Percentiles rank a stretch among this genome's conserved stretches.
Conservation (phyloP, 2,329 filamentous ascomycete species). For the Elsinoe australis region DNA sequence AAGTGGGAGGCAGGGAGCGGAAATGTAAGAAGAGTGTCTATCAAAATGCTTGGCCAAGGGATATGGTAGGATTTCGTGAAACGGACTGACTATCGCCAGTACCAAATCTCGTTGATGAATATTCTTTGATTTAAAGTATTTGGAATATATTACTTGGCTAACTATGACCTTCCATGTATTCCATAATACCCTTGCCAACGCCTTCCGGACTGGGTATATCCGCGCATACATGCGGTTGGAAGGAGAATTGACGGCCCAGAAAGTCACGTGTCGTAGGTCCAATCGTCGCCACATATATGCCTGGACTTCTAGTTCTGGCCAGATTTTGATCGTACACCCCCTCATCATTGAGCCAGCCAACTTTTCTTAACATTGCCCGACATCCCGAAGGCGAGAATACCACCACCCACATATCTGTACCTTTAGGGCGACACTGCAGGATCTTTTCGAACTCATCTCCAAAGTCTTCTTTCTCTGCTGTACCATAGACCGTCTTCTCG, state of each 20-base stretch:
- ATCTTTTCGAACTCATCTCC: constrained; percentile 51
- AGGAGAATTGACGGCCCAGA: constrained; percentile 56
- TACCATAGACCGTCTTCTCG: constrained; percentile 81
- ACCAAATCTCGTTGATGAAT: not conserved
- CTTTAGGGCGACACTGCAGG: constrained; percentile 14
- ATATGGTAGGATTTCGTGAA: not conserved
- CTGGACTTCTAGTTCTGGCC: constrained; percentile 22
- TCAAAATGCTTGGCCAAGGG: not conserved
- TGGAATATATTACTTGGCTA: not conserved
- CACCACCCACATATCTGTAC: constrained; percentile 56
- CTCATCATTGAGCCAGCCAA: constrained; percentile 41
- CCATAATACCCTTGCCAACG: constrained; percentile 57
- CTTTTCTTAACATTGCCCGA: constrained; percentile 50
- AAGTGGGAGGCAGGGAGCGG: not conserved
- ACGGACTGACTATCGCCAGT: not conserved
- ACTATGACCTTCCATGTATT: constrained; percentile 15
- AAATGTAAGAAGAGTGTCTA: not conserved
- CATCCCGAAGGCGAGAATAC: constrained; percentile 60
- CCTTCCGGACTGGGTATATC: constrained; percentile 75
- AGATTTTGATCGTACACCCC: constrained; percentile 30
- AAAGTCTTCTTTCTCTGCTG: constrained; percentile 74
- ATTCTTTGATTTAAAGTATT: not conserved
- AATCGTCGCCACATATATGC: constrained; percentile 71
- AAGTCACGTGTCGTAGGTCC: constrained; percentile 84
- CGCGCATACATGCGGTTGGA: constrained; percentile 71